Conservation (phyloP, 1,284 basidiomycete genomes). For the Polyporus tsugae region DNA sequence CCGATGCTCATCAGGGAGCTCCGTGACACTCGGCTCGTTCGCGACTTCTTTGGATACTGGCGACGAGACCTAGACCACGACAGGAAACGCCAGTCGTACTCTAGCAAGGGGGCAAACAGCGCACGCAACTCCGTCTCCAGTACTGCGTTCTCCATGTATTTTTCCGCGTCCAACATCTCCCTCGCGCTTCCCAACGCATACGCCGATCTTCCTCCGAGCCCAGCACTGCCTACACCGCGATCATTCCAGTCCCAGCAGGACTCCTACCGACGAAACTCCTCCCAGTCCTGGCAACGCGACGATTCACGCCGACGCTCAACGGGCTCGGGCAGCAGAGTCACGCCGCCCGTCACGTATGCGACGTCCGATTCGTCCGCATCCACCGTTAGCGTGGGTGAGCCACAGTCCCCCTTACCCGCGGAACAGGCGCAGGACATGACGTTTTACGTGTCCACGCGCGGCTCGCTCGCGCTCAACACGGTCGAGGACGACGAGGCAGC, state of each 20-base stretch:
- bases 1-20: slow-evolving; percentile 73
- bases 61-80: slow-evolving; percentile 69
- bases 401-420: slow-evolving; percentile 22
- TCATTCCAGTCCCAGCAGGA: slow-evolving; percentile 14
- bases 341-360: slow-evolving; percentile 21
- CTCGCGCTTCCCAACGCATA: slow-evolving; percentile 47
- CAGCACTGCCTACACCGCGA: slow-evolving; percentile 17
- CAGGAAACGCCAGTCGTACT: slow-evolving; percentile 45
- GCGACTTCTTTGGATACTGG: slow-evolving; percentile 83
- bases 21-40: slow-evolving; percentile 60
- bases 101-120: slow-evolving; percentile 14
- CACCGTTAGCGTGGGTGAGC: slow-evolving; percentile 23
- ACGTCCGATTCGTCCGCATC: slow-evolving; percentile 34
- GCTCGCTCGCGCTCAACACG: slow-evolving; percentile 45
- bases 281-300: slow-evolving; percentile 9
- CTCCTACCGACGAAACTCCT: slow-evolving; percentile 22
- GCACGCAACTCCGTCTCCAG: slow-evolving; percentile 43
- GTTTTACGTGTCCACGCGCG: slow-evolving; percentile 56
- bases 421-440: slow-evolving; percentile 28
- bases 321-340: slow-evolving; percentile 7
- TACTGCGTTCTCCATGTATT: slow-evolving; percentile 63
- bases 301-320: slow-evolving; percentile 23
- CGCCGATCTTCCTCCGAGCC: slow-evolving; percentile 43
- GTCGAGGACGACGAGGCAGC: slow-evolving; percentile 24
- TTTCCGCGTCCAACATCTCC: slow-evolving; percentile 54